Base-by-base conservation (phyloP, 192 early-diverging fungal genomes). In the Coemansia sp. region DNA sequence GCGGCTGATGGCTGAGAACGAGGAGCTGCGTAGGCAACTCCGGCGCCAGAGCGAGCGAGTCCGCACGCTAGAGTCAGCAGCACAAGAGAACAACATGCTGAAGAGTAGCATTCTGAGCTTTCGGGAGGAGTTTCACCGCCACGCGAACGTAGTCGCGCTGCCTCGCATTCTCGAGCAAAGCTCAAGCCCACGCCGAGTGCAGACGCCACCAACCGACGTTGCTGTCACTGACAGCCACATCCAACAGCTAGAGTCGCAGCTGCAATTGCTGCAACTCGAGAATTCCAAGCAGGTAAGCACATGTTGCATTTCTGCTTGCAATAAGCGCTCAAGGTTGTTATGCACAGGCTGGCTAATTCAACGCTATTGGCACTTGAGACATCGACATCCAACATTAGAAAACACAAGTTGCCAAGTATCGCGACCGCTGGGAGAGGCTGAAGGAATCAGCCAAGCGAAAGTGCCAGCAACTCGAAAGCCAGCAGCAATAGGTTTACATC, bases 101-200 rank as follows among this genome's bases (percentile, higher is more conserved):
- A 83, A 78, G 40, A 83, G 81, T 61, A 83, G 81, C 42, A 83
- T 83, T n/a, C 66, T 74, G 11, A 83, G 64, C 53, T 78, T 83
- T 62, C 71, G 76, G 0, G 81, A 83, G 36, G 76, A 83, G 54
- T 83, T 83, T 24, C 74, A 78, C 46, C 76, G 73, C 2, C 81
- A 83, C 59, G 81, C 81, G 20, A 76, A 73, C 42, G 73, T 64
- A 6, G 74, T 62, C 12, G 29, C 79, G 12, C 32, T 76, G 67
- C 73, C 74, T 6, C 51, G 67, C 17, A 65, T 73, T 38, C 59
- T 61, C 29, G 73, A 76, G 25, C 59, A 65, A 0, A 36, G 49
- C 2, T 51, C 66, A 22, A 49, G 65, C n/a, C 41, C 61, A 14
- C 56, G 54, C 36, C 73, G 60, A 1, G 51, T 40, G 11, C 56